Evolutionary conservation across 768 basidiomycete species (phyloP).

Genomic region (Panus rudis): DNA sequence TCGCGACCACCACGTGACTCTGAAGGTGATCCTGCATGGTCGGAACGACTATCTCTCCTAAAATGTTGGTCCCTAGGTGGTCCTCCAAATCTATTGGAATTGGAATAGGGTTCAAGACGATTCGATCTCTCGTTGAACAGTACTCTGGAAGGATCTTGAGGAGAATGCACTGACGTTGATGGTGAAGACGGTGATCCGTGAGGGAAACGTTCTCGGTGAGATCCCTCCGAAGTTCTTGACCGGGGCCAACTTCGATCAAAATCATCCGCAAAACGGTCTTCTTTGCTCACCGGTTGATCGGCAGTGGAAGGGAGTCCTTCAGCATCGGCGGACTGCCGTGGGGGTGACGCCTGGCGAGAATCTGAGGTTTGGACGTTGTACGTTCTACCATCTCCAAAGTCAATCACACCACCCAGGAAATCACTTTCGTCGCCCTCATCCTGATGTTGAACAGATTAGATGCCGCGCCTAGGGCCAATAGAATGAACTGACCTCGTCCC

Average conservation of each 20-base stretch:
- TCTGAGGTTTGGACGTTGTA: constrained; percentile 68
- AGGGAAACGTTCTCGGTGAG: constrained; percentile 36
- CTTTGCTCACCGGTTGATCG: constrained; percentile 60
- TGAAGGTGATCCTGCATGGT: constrained; percentile 27
- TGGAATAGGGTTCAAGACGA: constrained; percentile 75
- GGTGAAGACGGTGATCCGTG: constrained; percentile 25
- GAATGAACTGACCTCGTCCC: constrained; percentile 91
- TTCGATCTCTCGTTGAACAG: constrained; percentile 97
- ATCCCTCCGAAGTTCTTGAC: constrained; percentile 43
- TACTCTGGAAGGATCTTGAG: constrained; percentile 56
- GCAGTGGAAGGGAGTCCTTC: neutral
- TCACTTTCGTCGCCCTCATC: constrained; percentile 92
- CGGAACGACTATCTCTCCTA: constrained; percentile 39
- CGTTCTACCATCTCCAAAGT: constrained; percentile 92
- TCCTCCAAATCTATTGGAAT: constrained; percentile 35
- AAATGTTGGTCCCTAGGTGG: constrained; percentile 19
- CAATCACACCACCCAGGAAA: constrained; percentile 82
- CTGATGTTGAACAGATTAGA: constrained; percentile 27
- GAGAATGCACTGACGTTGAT: constrained; percentile 36
- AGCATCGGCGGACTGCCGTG: constrained; percentile 9
- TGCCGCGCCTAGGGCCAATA: too few species aligned
- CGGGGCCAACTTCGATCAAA: constrained; percentile 97
- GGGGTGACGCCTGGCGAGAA: constrained; percentile 24
- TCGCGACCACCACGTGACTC: constrained; percentile 45
- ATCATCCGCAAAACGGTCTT: constrained; percentile 88